Conservation (phyloP, 441 rosid species). For the Syzygium malaccense region DNA sequence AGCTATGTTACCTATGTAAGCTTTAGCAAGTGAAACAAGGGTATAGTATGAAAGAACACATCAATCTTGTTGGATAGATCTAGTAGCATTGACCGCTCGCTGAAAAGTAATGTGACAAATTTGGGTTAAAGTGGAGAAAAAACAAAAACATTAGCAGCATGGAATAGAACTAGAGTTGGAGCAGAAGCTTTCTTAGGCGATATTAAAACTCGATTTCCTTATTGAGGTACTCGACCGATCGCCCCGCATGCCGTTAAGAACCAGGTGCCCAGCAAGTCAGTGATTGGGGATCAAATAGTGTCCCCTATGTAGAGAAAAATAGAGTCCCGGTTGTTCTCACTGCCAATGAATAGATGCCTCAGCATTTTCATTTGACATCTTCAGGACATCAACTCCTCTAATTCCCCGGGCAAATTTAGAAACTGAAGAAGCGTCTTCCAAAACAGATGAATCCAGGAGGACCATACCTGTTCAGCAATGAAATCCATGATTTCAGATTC, state of each 20-base stretch:
- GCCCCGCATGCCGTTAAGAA: background rate
- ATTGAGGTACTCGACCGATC: background rate
- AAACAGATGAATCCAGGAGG: background rate
- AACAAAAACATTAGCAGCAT: background rate
- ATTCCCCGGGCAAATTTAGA: background rate
- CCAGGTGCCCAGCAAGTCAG: background rate
- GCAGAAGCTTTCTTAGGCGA: background rate
- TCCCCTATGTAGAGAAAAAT: background rate
- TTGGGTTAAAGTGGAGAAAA: background rate
- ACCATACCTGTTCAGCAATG: slow-evolving; percentile 26
- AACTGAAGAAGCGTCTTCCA: background rate
- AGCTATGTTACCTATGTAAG: background rate
- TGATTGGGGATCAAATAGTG: background rate
- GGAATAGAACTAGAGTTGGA: background rate
- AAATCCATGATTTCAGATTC: slow-evolving; percentile 21
- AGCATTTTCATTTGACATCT: background rate
- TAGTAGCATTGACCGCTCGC: background rate
- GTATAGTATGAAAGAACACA: background rate
- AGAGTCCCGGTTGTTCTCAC: background rate
- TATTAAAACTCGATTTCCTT: background rate
- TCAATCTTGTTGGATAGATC: background rate
- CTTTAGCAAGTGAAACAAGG: background rate
- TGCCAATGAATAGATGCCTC: background rate
- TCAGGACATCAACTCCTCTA: background rate
- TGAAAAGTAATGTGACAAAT: background rate